Evolutionary conservation across 1,284 basidiomycete genomes (phyloP), one percentile per base, ranked within the genome.

Genomic region (Termitomyces sp.): DNA sequence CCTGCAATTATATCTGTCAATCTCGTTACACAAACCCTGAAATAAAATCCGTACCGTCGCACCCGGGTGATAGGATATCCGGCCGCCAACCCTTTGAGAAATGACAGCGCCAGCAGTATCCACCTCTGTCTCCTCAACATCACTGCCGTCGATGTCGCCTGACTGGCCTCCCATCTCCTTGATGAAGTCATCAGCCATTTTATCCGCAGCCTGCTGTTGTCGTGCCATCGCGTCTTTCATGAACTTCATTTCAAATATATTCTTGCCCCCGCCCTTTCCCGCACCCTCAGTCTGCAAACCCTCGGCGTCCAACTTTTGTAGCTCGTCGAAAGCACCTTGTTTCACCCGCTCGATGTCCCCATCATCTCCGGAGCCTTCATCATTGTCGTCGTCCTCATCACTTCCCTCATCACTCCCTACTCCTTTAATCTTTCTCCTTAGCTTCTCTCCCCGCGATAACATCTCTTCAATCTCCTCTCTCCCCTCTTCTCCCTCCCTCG

Each of bases 181-280:
- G 54, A 84, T 72, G 56, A 93, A 83, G 60, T 90, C 88, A 54
- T 88, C 87, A 10, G 81, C 83, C 59, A 82, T 79, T 54, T 77
- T 77, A 55, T 84, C 76, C 0, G 82, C 81, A 50, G 75, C 78
- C 13, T 70, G 75, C 63, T 83, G 75, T 55, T 85, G 80, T 60
- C 90, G 78, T 12, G 82, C 82, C 72, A 88, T 84, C 0, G 91
- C 93, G 57, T 94, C 88, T 68, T 89, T 86, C 94, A 97, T 97
- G 70, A 97, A 97, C 72, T 94, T 94, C 94, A 97, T 95, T 62
- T 83, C 79, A 69, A 94, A 89, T 10, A 96, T 79, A 65, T 85
- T 83, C 66, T 85, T 85, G 55, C 76, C 44, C 43, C 46, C 46
- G 2, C 39, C 74, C 64, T 81, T 79, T 58, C 67, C 67, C 10